Percentiles rank a stretch among this genome's conserved stretches.
These are phyloP conservation scores for Candida dendrica DNA, from an alignment of 805 yeast genomes.

Conservation along the genomic window DNA sequence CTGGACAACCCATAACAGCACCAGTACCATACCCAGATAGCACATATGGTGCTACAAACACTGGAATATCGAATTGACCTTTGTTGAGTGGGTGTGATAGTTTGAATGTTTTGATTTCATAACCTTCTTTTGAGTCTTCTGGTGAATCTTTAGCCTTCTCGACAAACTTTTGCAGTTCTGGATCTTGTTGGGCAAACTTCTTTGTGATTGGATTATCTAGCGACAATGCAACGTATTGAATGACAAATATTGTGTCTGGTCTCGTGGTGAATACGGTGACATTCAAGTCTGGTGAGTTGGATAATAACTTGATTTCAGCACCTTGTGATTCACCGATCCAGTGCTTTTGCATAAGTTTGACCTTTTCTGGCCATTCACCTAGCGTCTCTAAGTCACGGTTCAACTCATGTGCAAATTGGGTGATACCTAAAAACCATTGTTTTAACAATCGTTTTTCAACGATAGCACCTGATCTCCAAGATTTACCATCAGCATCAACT, in stretches of 20 bases:
- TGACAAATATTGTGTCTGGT: conserved; percentile 80
- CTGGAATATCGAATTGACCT: conserved; percentile 43
- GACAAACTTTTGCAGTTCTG: conserved; percentile 40
- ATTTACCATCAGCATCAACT: conserved; percentile 82
- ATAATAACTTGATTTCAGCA: conserved; percentile 52
- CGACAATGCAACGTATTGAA: conserved; percentile 77
- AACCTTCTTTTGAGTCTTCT: conserved; percentile 56
- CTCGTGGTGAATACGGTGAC: conserved; percentile 75
- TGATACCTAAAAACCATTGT: conserved; percentile 93
- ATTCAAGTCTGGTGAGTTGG: conserved; percentile 14
- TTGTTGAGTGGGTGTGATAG: conserved; percentile 55
- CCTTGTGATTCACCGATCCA: conserved; percentile 94
- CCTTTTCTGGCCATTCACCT: conserved; percentile 81
- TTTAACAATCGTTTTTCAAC: conserved; percentile 77
- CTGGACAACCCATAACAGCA: conserved; percentile 98
- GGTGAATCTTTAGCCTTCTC: conserved; percentile 26
- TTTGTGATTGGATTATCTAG: conserved; percentile 57
- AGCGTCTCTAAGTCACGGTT: conserved; percentile 56
- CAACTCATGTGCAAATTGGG: conserved; percentile 67
- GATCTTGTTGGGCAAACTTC: conserved; percentile 29
- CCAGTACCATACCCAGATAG: conserved; percentile 79
- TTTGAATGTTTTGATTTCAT: conserved; percentile 32
- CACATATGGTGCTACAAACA: conserved; percentile 89
- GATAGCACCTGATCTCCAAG: conserved; percentile 96
- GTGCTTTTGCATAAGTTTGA: conserved; percentile 81